Evolutionary conservation across 257 asterid species (phyloP).

Genomic region (Solanum piurae): DNA sequence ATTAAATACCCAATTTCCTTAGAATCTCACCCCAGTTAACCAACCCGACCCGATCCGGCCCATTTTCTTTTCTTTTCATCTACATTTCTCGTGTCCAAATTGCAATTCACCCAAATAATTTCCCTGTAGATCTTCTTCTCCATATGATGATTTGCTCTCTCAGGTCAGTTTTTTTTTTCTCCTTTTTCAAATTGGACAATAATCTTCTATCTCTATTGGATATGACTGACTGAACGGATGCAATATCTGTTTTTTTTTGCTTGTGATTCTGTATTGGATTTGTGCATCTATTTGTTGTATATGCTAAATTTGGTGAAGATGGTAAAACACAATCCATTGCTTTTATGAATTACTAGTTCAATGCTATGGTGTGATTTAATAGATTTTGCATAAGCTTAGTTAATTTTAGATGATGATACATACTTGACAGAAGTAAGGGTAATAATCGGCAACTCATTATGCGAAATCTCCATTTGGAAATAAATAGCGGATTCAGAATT

Average conservation of each 20-base stretch:
- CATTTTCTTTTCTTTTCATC: no score
- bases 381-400: no score
- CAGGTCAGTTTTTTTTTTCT: background rate
- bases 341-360: background rate
- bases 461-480: background rate
- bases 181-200: background rate
- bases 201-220: background rate
- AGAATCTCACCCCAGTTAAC: background rate
- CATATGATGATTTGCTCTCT: background rate
- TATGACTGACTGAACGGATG: background rate
- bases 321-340: background rate
- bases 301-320: background rate
- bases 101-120: background rate
- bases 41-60: background rate
- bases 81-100: background rate
- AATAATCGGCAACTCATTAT: background rate
- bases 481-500: background rate
- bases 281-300: no score
- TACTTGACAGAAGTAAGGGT: no score
- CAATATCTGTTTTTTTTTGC: no score
- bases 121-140: background rate
- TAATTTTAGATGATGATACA: no score
- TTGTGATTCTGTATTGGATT: no score
- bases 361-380: conserved; percentile 2
- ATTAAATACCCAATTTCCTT: background rate